Conservation (phyloP, 202 grass and related monocot species). For the Eragrostis tef region DNA sequence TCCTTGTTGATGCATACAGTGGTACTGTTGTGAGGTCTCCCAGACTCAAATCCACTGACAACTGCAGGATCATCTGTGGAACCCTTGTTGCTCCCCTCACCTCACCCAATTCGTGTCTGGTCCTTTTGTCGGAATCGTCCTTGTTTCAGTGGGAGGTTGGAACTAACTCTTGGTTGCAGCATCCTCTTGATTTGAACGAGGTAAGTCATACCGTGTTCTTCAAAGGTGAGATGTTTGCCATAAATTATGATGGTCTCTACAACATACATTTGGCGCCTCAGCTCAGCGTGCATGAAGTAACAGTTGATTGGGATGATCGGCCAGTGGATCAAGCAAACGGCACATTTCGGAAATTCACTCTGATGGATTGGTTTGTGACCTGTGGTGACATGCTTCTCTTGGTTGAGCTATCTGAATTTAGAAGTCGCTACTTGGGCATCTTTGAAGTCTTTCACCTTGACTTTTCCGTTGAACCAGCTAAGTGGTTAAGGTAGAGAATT, state of each 20-base stretch:
- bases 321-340: background rate
- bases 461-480: constrained; percentile 7
- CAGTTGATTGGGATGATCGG: constrained; percentile 6
- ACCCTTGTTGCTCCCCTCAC: constrained; percentile 40
- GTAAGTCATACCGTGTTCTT: constrained; percentile 44
- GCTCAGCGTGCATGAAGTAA: constrained; percentile 38
- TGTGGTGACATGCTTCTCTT: constrained; percentile 54
- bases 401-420: background rate
- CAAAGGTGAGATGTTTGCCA: constrained; percentile 54
- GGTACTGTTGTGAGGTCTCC: constrained; percentile 40
- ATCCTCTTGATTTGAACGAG: background rate
- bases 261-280: constrained; percentile 28
- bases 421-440: background rate
- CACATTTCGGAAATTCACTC: too few relatives aligned
- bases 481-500: constrained; percentile 44
- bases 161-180: constrained; percentile 27
- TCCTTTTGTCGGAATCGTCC: constrained; percentile 10
- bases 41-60: background rate
- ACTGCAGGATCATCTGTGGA: constrained; percentile 14
- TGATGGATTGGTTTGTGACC: constrained; percentile 38
- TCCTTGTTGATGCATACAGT: constrained; percentile 47
- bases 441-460: constrained; percentile 31
- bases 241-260: constrained; percentile 34
- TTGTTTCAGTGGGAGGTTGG: constrained; percentile 49
- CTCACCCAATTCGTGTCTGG: constrained; percentile 31